Conservation (phyloP, 441 rosid species). For the Gossypium gossypioides region DNA sequence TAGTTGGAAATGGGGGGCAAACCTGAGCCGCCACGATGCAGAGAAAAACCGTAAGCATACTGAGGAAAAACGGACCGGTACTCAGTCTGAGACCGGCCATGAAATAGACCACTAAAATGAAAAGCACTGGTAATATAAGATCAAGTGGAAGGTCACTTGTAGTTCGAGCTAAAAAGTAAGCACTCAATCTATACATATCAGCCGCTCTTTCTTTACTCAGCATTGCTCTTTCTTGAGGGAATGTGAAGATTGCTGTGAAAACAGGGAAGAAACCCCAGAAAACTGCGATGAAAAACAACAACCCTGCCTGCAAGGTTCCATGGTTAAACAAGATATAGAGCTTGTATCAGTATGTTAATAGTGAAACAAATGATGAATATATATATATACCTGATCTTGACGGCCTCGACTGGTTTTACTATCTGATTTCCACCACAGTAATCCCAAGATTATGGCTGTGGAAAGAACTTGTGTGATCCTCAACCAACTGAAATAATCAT, state of each 20-base stretch:
- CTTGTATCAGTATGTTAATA: neutral
- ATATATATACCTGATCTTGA: slow-evolving; percentile 73
- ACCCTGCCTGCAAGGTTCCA: slow-evolving; percentile 55
- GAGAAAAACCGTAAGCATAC: slow-evolving; percentile 69
- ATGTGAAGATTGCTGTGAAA: slow-evolving; percentile 91
- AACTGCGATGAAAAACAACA: slow-evolving; percentile 90
- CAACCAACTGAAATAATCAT: slow-evolving; percentile 94
- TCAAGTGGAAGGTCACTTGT: slow-evolving; percentile 98
- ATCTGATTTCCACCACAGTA: slow-evolving; percentile 93
- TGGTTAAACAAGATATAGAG: too few species aligned
- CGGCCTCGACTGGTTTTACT: slow-evolving; percentile 43
- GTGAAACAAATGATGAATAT: neutral
- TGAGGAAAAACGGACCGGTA: slow-evolving; percentile 64
- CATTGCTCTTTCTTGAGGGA: slow-evolving; percentile 97
- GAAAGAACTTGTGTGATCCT: slow-evolving; percentile 87
- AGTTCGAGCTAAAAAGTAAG: slow-evolving; percentile 85
- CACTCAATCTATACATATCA: slow-evolving; percentile 86
- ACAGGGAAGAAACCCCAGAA: slow-evolving; percentile 99
- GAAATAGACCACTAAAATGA: slow-evolving; percentile 81
- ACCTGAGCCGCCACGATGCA: slow-evolving; percentile 95
- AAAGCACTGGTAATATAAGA: slow-evolving; percentile 74
- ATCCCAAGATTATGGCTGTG: slow-evolving; percentile 76
- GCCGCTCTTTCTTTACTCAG: slow-evolving; percentile 87
- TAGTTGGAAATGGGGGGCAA: neutral
- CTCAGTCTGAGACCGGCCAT: slow-evolving; percentile 79